Evolutionary conservation across 352 stramenopile species (phyloP).

Genomic region (Globisporangium orthogonon): DNA sequence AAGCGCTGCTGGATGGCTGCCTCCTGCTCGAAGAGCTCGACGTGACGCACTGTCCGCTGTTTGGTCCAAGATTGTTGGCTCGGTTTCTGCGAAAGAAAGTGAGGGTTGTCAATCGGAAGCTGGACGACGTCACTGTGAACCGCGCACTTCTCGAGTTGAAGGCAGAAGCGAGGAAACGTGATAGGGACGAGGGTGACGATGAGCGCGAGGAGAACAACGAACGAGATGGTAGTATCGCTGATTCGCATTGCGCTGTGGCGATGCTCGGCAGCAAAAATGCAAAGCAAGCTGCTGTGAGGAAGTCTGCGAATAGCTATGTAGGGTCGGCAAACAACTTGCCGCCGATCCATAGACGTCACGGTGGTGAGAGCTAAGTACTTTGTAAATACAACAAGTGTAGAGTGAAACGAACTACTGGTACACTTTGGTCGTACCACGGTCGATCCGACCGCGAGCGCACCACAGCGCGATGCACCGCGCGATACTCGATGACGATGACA

Average conservation of each 20-base stretch:
- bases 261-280: background rate
- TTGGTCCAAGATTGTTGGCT: constrained; percentile 44
- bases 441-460: too few relatives aligned
- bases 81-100: constrained; percentile 56
- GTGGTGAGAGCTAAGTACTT: constrained; percentile 1
- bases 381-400: background rate
- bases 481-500: constrained; percentile 4
- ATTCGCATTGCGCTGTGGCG: background rate
- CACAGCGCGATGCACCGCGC: background rate
- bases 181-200: background rate
- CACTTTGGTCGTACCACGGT: too few relatives aligned
- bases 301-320: background rate
- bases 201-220: constrained; percentile 1
- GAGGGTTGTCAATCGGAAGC: constrained; percentile 33
- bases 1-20: constrained; percentile 45
- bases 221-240: background rate
- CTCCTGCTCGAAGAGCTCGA: constrained; percentile 63
- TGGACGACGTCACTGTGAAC: constrained; percentile 29
- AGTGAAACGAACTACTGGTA: background rate
- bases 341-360: constrained; percentile 10
- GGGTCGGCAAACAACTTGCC: constrained; percentile 10
- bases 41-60: constrained; percentile 70
- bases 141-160: constrained; percentile 2
- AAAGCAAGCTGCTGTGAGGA: background rate
- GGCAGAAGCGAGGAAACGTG: background rate